A percentile compares a stretch with the other conserved stretches of the same genome.
phyloP scores from a whole-genome alignment of 495 filamentous ascomycete genomes.

The Hyphodiscus hymeniophilus region DNA sequence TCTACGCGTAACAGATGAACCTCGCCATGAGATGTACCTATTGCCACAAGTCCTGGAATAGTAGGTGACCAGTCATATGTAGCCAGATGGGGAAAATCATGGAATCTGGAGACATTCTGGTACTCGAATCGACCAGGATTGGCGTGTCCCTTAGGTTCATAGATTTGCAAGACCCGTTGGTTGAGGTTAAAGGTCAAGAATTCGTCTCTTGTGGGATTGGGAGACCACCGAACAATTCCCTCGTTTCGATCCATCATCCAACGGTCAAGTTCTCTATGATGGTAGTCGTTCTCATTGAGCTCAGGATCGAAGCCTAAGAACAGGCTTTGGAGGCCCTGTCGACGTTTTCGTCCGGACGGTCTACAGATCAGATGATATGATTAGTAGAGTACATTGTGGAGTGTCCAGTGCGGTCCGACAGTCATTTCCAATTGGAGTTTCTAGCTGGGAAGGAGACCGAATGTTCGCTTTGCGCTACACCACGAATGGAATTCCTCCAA shows the following conservation, averaged over 20 bases:
- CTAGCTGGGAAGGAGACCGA: too few relatives aligned
- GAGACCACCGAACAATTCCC: slow-evolving; percentile 77
- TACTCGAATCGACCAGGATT: slow-evolving; percentile 49
- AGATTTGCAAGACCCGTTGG: slow-evolving; percentile 70
- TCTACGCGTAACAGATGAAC: slow-evolving; percentile 74
- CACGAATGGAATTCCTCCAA: too few relatives aligned
- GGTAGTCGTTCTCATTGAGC: background rate
- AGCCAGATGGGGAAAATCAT: slow-evolving; percentile 75
- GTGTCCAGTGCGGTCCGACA: too few relatives aligned
- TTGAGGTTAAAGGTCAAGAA: slow-evolving; percentile 84
- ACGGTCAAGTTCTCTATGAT: background rate
- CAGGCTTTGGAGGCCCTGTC: background rate
- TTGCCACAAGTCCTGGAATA: slow-evolving; percentile 59
- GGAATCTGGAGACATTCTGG: slow-evolving; percentile 60
- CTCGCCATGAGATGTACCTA: slow-evolving; percentile 79
- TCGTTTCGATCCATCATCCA: slow-evolving; percentile 42
- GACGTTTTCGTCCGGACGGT: background rate
- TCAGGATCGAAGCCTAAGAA: background rate
- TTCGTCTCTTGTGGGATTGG: slow-evolving; percentile 53
- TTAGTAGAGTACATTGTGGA: too few relatives aligned
- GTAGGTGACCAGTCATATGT: slow-evolving; percentile 93
- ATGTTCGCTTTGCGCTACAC: too few relatives aligned
- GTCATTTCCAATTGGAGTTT: too few relatives aligned
- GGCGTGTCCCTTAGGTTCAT: slow-evolving; percentile 57
- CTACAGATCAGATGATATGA: background rate